Evolutionary conservation across 169 alveolate genomes (phyloP).

Genomic region (Plasmodium billcollinsi): DNA sequence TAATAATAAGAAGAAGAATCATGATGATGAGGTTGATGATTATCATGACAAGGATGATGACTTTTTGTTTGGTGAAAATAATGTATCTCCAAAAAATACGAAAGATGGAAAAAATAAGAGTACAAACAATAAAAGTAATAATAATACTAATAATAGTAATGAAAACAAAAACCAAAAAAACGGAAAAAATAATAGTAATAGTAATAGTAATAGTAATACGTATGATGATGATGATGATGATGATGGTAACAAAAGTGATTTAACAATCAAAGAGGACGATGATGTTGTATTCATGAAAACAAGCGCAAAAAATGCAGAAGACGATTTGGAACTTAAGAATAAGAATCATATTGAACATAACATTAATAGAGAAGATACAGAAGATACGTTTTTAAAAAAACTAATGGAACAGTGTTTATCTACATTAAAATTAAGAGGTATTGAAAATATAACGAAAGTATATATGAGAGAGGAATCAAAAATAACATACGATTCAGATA

Average conservation of each 20-base stretch:
- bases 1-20: too few species aligned
- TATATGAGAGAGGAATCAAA: slow-evolving; percentile 96
- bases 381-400: slow-evolving; percentile 90
- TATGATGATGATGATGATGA: slow-evolving; percentile 9
- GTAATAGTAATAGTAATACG: slow-evolving; percentile 16
- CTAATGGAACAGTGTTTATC: slow-evolving; percentile 91
- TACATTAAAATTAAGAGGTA: slow-evolving; percentile 88
- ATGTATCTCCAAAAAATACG: neutral
- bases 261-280: slow-evolving; percentile 12
- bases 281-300: neutral
- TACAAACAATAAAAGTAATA: neutral
- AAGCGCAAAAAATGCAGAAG: neutral
- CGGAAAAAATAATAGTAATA: slow-evolving; percentile 11
- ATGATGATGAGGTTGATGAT: neutral
- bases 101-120: slow-evolving; percentile 56
- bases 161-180: neutral
- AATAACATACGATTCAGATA: slow-evolving; percentile 90
- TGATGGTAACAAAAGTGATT: neutral
- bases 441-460: slow-evolving; percentile 94
- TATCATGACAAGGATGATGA: slow-evolving; percentile 23
- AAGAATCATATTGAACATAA: slow-evolving; percentile 9
- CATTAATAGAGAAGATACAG: slow-evolving; percentile 86
- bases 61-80: slow-evolving; percentile 12
- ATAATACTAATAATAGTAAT: neutral
- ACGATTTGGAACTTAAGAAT: slow-evolving; percentile 5